Conservation (phyloP, 306 rosid species). For the Hippophae rhamnoides region DNA sequence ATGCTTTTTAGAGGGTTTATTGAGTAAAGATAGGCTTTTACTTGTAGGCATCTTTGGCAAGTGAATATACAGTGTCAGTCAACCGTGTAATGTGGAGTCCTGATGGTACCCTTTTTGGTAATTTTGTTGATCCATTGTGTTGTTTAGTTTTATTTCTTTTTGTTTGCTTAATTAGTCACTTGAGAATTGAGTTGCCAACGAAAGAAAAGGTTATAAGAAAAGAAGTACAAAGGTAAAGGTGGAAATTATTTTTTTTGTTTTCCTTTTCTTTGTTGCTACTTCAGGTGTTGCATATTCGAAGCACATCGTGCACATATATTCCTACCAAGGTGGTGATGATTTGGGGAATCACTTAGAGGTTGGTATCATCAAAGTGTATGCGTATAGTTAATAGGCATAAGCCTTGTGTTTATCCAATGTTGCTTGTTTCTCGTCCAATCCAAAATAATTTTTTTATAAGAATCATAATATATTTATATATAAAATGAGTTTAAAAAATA, state of each 20-base stretch:
- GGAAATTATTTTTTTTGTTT: constrained; percentile 8
- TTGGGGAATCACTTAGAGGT: constrained; percentile 90
- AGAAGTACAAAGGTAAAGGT: constrained; percentile 12
- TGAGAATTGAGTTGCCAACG: constrained; percentile 13
- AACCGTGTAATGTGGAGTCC: constrained; percentile 97
- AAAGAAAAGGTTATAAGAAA: background rate
- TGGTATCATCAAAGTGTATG: constrained; percentile 22
- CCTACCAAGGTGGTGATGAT: constrained; percentile 85
- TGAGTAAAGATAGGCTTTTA: constrained; percentile 17
- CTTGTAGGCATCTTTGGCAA: constrained; percentile 61
- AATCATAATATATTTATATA: too few relatives aligned
- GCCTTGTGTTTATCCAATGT: constrained; percentile 1
- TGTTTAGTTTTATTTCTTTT: background rate
- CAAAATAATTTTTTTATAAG: too few relatives aligned
- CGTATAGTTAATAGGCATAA: constrained; percentile 8
- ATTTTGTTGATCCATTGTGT: constrained; percentile 16
- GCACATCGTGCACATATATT: constrained; percentile 84
- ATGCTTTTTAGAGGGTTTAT: constrained; percentile 9
- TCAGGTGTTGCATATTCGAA: constrained; percentile 98
- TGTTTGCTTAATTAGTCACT: constrained; percentile 4
- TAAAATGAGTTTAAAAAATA: too few relatives aligned
- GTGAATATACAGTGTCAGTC: constrained; percentile 68
- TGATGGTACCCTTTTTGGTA: constrained; percentile 86
- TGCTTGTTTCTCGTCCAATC: background rate
- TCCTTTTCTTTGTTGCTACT: constrained; percentile 1